Evolutionary conservation across 1,284 basidiomycete genomes (phyloP).

Genomic region (Malassezia nana): DNA sequence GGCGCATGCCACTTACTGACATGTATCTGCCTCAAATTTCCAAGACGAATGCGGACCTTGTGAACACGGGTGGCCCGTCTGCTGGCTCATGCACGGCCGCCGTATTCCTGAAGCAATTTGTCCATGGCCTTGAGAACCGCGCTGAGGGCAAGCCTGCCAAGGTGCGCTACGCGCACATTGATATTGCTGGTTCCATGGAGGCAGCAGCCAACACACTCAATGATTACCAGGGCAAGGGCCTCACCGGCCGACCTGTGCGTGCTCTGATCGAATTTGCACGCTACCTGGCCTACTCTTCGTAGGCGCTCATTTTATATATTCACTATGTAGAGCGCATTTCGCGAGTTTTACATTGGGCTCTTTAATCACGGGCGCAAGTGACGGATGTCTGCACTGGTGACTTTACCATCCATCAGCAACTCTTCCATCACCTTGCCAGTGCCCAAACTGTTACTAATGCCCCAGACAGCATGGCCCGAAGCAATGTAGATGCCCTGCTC

Average conservation of each 20-base stretch:
- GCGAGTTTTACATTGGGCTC: not conserved
- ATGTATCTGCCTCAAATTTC: slow-evolving; percentile 68
- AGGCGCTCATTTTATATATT: not conserved
- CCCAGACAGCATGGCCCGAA: slow-evolving; percentile 52
- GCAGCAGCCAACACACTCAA: slow-evolving; percentile 49
- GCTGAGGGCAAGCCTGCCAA: slow-evolving; percentile 22
- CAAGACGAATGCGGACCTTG: slow-evolving; percentile 68
- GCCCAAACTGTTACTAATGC: slow-evolving; percentile 51
- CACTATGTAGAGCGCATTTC: not conserved
- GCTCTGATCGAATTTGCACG: slow-evolving; percentile 51
- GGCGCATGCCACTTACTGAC: slow-evolving; percentile 57
- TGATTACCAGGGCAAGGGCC: slow-evolving; percentile 64
- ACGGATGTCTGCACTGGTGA: slow-evolving; percentile 52
- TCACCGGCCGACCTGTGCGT: slow-evolving; percentile 71
- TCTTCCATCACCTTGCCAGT: slow-evolving; percentile 54
- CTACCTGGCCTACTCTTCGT: slow-evolving; percentile 27
- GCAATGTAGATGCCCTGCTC: slow-evolving; percentile 51
- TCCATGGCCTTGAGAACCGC: slow-evolving; percentile 49
- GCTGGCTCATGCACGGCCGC: slow-evolving; percentile 73
- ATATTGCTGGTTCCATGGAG: slow-evolving; percentile 70
- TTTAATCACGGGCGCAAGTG: slow-evolving; percentile 48
- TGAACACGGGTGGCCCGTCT: slow-evolving; percentile 64
- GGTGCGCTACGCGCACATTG: slow-evolving; percentile 49
- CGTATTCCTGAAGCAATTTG: slow-evolving; percentile 68
- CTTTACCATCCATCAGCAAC: slow-evolving; percentile 53